Evolutionary conservation across 164 flowering plant species (phyloP), one percentile per base, ranked within the genome.

Genomic region (Sextonia rubra): DNA sequence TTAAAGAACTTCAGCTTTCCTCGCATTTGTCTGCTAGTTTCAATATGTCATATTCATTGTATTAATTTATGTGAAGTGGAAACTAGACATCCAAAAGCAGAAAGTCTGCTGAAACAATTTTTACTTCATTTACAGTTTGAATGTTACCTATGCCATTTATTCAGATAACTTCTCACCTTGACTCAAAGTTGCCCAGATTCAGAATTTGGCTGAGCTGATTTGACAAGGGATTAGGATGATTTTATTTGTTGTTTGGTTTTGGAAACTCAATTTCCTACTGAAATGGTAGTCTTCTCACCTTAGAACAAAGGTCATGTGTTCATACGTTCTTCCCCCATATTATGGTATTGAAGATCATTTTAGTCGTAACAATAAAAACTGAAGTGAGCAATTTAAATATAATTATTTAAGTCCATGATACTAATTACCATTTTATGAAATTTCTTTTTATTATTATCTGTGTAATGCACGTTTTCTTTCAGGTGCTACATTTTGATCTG

Each of bases 401-500:
- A 2, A 23, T 62, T 23, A 27, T 62, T 62, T 12, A 61, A 61
- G 29, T 61, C 64, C 64, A 22, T n/a, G 44, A 37, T 37, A 37
- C 44, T 37, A 7, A 8, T 37, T 37, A 37, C 44, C 44, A 37
- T 52, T 52, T 12, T 11, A 52, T 52, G 20, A 52, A 20, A 15
- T 52, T 20, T 14, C 6, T 52, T 15, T 15, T 17, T 52, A 52
- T 52, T 4, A 52, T 52, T 52, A 20, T 52, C n/a, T 52, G 58
- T 52, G 58, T 20, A 2, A 52, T 52, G 3, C 17, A 8, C 5
- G 67, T 14, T 72, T n/a, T 2, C 37, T 44, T 24, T 30, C 80
- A 92, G 92, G 83, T 80, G 48, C 82, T 79, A 69, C 82, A 85
- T 47, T 81, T 88, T 73, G 76, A 77, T 71, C 82, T 92, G 27